These are phyloP conservation scores for Fonsecaea pedrosoi DNA, from an alignment of 2,329 filamentous ascomycete genomes.

Conservation along the genomic window DNA sequence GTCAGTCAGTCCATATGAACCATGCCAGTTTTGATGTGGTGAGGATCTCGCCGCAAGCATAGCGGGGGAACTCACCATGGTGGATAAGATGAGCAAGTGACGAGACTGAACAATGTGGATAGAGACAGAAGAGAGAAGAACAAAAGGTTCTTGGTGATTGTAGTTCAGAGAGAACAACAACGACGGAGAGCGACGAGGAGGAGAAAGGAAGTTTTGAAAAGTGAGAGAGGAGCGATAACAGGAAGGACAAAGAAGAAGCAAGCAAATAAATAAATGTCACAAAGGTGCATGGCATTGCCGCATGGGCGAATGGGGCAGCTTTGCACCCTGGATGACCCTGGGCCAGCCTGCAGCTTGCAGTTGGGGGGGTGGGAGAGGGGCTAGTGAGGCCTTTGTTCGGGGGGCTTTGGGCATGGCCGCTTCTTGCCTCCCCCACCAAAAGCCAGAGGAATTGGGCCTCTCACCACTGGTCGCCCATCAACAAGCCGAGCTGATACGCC, in stretches of 20 bases:
- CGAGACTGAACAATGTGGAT: neutral
- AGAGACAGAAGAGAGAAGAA: slow-evolving; percentile 4
- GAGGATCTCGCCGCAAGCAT: neutral
- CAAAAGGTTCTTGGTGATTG: slow-evolving; percentile 7
- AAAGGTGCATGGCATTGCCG: neutral
- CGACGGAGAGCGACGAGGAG: slow-evolving; percentile 2
- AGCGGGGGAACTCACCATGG: slow-evolving; percentile 33
- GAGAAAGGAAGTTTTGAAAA: slow-evolving; percentile 13
- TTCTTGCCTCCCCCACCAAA: slow-evolving; percentile 19
- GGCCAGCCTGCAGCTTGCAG: neutral
- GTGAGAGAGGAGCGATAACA: slow-evolving; percentile 20
- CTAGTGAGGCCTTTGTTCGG: neutral
- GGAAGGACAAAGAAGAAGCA: slow-evolving; percentile 15
- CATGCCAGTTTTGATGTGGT: neutral
- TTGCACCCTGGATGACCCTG: slow-evolving; percentile 7
- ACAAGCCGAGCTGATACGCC: slow-evolving; percentile 7
- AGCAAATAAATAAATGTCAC: slow-evolving; percentile 25
- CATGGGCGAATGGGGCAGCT: neutral
- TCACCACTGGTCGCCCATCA: neutral
- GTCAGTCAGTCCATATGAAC: slow-evolving; percentile 7
- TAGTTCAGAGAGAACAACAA: slow-evolving; percentile 7
- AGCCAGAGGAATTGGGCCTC: slow-evolving; percentile 1
- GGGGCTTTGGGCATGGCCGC: neutral
- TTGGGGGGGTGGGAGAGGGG: neutral
- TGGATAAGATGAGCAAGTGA: slow-evolving; percentile 18